Evolutionary conservation across 331 rosid genomes (phyloP).

Genomic region (Malus hybrid): DNA sequence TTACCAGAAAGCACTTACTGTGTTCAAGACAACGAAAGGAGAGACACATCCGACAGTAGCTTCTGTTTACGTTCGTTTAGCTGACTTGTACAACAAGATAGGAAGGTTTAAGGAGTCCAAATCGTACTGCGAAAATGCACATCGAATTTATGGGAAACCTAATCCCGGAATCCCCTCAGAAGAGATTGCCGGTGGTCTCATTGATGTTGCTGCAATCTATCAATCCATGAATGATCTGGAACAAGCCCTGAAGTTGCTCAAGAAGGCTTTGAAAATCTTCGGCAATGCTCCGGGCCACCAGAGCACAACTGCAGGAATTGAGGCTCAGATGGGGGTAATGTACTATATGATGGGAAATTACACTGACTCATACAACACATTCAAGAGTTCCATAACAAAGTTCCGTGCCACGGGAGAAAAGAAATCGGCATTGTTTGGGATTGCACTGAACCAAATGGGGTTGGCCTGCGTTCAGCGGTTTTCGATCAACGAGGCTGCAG

Average conservation of each 20-base stretch:
- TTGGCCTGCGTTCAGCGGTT: slow-evolving; percentile 74
- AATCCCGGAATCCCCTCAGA: slow-evolving; percentile 56
- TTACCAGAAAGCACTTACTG: slow-evolving; percentile 70
- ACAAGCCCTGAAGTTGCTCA: slow-evolving; percentile 64
- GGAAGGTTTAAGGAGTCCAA: slow-evolving; percentile 84
- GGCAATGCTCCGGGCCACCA: slow-evolving; percentile 64
- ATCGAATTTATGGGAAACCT: slow-evolving; percentile 51
- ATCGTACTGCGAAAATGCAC: slow-evolving; percentile 76
- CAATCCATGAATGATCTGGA: slow-evolving; percentile 83
- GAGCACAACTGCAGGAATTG: slow-evolving; percentile 74
- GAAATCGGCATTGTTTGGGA: slow-evolving; percentile 75
- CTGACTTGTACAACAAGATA: slow-evolving; percentile 75
- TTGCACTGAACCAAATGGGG: slow-evolving; percentile 90
- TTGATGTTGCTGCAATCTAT: slow-evolving; percentile 73
- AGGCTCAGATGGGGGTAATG: slow-evolving; percentile 87
- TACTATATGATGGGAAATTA: slow-evolving; percentile 73
- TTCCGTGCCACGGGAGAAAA: slow-evolving; percentile 70
- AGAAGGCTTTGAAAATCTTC: slow-evolving; percentile 66
- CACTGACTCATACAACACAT: slow-evolving; percentile 56
- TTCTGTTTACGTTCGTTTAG: slow-evolving; percentile 71
- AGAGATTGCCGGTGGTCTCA: slow-evolving; percentile 75
- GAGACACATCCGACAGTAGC: slow-evolving; percentile 78
- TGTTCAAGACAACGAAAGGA: slow-evolving; percentile 69
- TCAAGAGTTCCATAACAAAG: slow-evolving; percentile 55
- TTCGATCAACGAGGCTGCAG: slow-evolving; percentile 85